Base-by-base conservation (phyloP, 2,329 filamentous ascomycete species). In the Thyridium curvatum region DNA sequence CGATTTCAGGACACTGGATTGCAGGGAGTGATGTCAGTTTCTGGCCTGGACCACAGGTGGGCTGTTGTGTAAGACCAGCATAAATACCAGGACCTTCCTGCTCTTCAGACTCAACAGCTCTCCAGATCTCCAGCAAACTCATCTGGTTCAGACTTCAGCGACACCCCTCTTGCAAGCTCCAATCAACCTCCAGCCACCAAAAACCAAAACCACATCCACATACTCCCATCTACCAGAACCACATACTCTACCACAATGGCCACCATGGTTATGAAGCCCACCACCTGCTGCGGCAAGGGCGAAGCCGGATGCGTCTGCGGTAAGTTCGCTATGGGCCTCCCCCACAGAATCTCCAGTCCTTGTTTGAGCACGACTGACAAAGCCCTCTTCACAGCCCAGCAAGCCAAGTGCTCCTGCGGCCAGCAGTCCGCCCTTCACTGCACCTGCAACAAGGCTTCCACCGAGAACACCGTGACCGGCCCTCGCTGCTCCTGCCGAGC, bases 391-490 rank as follows among this genome's bases (percentile, higher is more conserved):
- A 49, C 55, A 78, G 79, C 78, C 51, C 62, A 77, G 52, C 72
- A 82, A 62, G 79, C 79, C 8, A 82, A 72, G 43, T 95, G 89
- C 78, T 94, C 87, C 13, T 97, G 91, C 61, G 91, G 91, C 57
- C 81, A 95, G 71, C 77, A 93, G 59, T 78, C 81, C 4, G 91
- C 91, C 36, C 79, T 95, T 35, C 74, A 90, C 60, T 97, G 91
- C 77, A 84, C 72, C 46, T 96, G 91, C 69, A 79, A 79, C 53
- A 90, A 87, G 63, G 76, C 89, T 4, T 47, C 72, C 4, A 64
- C 70, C 13, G 90, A 96, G 72, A 96, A 96, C 72, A 66, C 66
- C 31, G 59, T 86, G 40, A 61, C 70, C 7, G 87, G 87, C 7
- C 73, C 86, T 30, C 74, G 86, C 51, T 95, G 88, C 73, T 89